Evolutionary conservation across 1,284 basidiomycete species (phyloP).

Genomic region (Phellinidium pouzarii): DNA sequence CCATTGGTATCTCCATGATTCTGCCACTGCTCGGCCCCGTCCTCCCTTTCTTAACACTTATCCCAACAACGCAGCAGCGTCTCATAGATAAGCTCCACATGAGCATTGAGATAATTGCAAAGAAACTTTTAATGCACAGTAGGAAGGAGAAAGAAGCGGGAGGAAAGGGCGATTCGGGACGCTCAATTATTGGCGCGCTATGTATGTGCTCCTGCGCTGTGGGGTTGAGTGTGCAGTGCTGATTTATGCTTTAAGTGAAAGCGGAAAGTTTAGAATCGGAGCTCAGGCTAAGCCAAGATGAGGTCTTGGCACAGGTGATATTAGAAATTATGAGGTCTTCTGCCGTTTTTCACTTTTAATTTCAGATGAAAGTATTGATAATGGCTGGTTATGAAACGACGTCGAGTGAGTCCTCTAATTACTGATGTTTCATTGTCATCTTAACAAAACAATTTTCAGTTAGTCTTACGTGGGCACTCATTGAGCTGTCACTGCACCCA

Average conservation of each 20-base stretch:
- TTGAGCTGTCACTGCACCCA: constrained; percentile 15
- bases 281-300: constrained; percentile 52
- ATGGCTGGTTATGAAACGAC: constrained; percentile 28
- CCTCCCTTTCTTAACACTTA: constrained; percentile 36
- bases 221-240: background rate
- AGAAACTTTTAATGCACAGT: constrained; percentile 38
- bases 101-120: constrained; percentile 40
- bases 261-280: constrained; percentile 37
- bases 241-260: constrained; percentile 35
- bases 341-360: background rate
- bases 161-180: constrained; percentile 24
- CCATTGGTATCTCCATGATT: constrained; percentile 24
- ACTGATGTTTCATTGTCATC: background rate
- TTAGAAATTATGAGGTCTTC: background rate
- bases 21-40: constrained; percentile 35
- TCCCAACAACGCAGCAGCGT: constrained; percentile 38
- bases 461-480: constrained; percentile 14
- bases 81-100: constrained; percentile 32
- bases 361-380: constrained; percentile 26
- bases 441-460: background rate
- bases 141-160: constrained; percentile 37
- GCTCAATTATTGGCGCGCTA: constrained; percentile 47
- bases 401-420: constrained; percentile 21
- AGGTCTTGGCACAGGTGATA: constrained; percentile 54
- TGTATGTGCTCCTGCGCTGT: constrained; percentile 30